Evolutionary conservation across 1,139 yeast species (phyloP).

Genomic region (Taphrina sp.): DNA sequence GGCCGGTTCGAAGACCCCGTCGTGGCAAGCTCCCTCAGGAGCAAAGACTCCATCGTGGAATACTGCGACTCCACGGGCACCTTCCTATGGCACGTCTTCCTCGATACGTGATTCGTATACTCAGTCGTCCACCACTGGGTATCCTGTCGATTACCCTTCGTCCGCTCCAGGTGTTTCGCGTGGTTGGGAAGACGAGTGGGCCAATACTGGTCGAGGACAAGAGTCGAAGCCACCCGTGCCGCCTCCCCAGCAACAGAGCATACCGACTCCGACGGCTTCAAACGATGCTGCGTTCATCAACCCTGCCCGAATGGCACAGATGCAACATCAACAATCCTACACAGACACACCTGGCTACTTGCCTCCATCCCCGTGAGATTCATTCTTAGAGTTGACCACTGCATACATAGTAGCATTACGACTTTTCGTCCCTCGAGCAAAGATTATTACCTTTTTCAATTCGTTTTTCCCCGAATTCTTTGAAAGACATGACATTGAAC

Average conservation of each 20-base stretch:
- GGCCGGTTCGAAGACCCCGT: constrained; percentile 17
- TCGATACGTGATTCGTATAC: constrained; percentile 1
- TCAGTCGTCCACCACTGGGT: not conserved
- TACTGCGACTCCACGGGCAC: not conserved
- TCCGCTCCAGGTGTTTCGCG: constrained; percentile 7
- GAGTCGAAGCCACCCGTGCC: not conserved
- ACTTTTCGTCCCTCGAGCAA: no score
- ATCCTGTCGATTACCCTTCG: constrained; percentile 3
- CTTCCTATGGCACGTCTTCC: no score
- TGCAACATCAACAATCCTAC: constrained; percentile 5
- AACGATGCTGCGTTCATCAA: constrained; percentile 10
- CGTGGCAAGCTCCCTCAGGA: constrained; percentile 10
- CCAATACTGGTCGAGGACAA: not conserved
- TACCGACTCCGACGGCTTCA: not conserved
- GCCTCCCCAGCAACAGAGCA: not conserved
- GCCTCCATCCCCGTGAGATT: constrained; percentile 4
- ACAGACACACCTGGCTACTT: constrained; percentile 10
- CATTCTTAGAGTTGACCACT: no score
- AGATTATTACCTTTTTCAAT: no score
- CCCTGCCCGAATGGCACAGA: constrained; percentile 17
- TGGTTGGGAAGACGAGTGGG: constrained; percentile 27
- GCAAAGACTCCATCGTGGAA: constrained; percentile 9
- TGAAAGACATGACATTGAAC: no score
- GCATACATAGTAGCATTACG: no score
- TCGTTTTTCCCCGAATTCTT: no score